Evolutionary conservation across 768 basidiomycete genomes (phyloP).

Genomic region (Naganishia vishniacii): DNA sequence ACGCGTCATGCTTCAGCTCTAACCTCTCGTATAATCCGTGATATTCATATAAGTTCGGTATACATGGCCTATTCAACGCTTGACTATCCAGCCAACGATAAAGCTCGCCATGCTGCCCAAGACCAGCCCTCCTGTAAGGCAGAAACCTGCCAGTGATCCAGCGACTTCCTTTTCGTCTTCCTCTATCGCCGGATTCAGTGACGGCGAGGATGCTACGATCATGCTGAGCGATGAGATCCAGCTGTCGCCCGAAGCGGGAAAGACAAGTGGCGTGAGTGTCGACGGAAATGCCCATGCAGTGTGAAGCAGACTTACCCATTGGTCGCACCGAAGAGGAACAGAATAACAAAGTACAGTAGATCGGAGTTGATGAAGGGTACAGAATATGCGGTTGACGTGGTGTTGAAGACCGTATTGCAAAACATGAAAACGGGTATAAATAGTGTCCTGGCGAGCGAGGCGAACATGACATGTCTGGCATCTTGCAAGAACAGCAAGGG

Average conservation of each 20-base stretch:
- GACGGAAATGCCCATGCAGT: too few species aligned
- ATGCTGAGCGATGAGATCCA: conserved; percentile 71
- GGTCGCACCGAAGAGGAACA: conserved; percentile 67
- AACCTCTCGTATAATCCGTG: too few species aligned
- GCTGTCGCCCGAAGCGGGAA: conserved; percentile 13
- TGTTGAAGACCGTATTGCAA: conserved; percentile 61
- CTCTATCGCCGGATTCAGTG: conserved; percentile 68
- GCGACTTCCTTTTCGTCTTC: conserved; percentile 77
- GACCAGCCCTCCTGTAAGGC: conserved; percentile 67
- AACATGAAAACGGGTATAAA: conserved; percentile 83
- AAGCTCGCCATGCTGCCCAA: conserved; percentile 76
- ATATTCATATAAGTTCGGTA: neutral
- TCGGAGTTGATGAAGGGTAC: conserved; percentile 68
- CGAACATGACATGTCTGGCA: conserved; percentile 57
- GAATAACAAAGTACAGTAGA: conserved; percentile 64
- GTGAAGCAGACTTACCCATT: conserved; percentile 59
- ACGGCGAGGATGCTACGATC: conserved; percentile 74
- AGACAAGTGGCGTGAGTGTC: neutral
- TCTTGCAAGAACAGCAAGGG: conserved; percentile 62
- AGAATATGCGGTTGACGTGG: neutral
- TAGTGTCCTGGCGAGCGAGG: conserved; percentile 66
- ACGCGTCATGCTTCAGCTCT: too few species aligned
- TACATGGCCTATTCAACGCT: neutral
- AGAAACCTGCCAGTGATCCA: conserved; percentile 74
- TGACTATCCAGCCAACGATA: conserved; percentile 53